Evolutionary conservation across 2,329 filamentous ascomycete species (phyloP).

Genomic region (Daldinia sp.): DNA sequence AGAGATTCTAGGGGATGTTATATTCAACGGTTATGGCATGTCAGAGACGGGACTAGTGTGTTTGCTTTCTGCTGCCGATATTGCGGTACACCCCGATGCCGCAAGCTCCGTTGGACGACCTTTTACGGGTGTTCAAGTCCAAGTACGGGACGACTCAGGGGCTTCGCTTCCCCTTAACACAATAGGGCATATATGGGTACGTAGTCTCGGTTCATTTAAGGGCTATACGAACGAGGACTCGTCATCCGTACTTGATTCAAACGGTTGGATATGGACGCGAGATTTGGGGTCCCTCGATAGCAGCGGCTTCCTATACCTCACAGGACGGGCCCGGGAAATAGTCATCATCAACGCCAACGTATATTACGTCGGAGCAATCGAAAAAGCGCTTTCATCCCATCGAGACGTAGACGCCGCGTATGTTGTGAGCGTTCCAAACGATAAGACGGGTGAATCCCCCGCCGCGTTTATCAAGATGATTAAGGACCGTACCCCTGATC

Average conservation of each 20-base stretch:
- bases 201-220: slow-evolving; percentile 1
- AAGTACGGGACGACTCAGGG: slow-evolving; percentile 7
- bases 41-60: slow-evolving; percentile 10
- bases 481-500: background rate
- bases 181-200: slow-evolving; percentile 13
- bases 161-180: background rate
- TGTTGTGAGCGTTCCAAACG: slow-evolving; percentile 13
- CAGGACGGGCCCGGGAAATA: slow-evolving; percentile 9
- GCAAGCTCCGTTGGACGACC: slow-evolving; percentile 2
- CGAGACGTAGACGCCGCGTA: slow-evolving; percentile 17
- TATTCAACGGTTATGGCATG: slow-evolving; percentile 17
- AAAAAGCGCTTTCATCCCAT: slow-evolving; percentile 12
- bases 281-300: slow-evolving; percentile 10
- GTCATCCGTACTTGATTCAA: slow-evolving; percentile 1
- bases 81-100: background rate
- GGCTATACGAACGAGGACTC: slow-evolving; percentile 10
- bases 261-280: slow-evolving; percentile 15
- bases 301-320: slow-evolving; percentile 5
- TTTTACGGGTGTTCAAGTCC: slow-evolving; percentile 10
- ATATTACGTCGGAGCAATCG: slow-evolving; percentile 14
- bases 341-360: slow-evolving; percentile 17
- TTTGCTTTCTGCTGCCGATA: background rate
- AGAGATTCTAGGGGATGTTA: background rate
- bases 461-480: background rate
- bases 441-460: slow-evolving; percentile 11